These are phyloP conservation scores for Clathrus columnatus DNA, from an alignment of 768 basidiomycete genomes.

Conservation along the genomic window DNA sequence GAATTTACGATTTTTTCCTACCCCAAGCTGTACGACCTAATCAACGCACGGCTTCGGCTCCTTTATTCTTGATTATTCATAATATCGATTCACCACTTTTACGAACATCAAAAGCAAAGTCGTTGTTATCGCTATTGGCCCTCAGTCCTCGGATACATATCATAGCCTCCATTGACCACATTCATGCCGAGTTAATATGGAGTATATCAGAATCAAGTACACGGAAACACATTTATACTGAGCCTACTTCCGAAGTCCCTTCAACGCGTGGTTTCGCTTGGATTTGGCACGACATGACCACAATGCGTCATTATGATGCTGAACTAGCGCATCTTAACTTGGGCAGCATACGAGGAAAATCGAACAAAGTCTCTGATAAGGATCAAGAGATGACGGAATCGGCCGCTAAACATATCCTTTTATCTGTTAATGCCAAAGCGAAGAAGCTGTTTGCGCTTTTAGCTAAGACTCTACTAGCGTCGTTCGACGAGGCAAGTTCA, in stretches of 20 bases:
- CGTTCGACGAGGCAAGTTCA: conserved; percentile 32
- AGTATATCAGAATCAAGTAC: conserved; percentile 50
- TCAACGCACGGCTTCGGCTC: conserved; percentile 26
- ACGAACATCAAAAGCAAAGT: conserved; percentile 52
- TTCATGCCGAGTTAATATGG: conserved; percentile 80
- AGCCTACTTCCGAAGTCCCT: conserved; percentile 8
- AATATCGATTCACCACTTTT: conserved; percentile 77
- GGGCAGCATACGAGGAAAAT: conserved; percentile 45
- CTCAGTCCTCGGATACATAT: conserved; percentile 71
- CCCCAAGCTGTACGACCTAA: conserved; percentile 10
- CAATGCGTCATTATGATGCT: conserved; percentile 70
- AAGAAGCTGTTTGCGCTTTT: conserved; percentile 74
- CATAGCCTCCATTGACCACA: conserved; percentile 78
- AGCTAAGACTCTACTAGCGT: conserved; percentile 57
- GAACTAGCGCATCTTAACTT: conserved; percentile 64
- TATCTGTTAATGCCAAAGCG: conserved; percentile 81
- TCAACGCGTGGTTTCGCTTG: conserved; percentile 50
- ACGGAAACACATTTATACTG: conserved; percentile 31
- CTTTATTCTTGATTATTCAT: conserved; percentile 76
- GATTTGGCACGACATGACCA: conserved; percentile 88
- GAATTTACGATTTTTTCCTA: conserved; percentile 58
- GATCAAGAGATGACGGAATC: conserved; percentile 57
- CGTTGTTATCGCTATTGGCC: conserved; percentile 64
- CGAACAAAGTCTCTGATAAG: conserved; percentile 10
- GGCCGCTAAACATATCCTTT: conserved; percentile 71